Evolutionary conservation across 768 basidiomycete genomes (phyloP).

Genomic region (Tricholoma furcatifolium): DNA sequence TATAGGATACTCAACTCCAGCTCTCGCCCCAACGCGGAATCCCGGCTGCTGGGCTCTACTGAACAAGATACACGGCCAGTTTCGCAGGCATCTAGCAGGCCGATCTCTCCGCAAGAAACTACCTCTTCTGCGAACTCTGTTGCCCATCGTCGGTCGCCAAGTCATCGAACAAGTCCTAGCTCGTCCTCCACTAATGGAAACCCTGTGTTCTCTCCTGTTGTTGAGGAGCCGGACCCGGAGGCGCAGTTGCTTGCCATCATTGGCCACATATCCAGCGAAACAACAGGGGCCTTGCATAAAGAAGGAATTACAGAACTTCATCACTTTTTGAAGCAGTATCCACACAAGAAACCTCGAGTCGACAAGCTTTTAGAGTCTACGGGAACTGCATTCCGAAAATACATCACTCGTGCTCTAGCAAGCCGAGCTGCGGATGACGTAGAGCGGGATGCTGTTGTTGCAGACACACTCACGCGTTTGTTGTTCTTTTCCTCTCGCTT

Average conservation of each 20-base stretch:
- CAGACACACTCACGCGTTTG: constrained; percentile 81
- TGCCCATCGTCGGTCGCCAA: constrained; percentile 53
- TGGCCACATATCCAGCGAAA: constrained; percentile 84
- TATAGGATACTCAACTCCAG: constrained; percentile 85
- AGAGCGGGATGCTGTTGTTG: constrained; percentile 76
- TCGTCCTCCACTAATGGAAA: constrained; percentile 62
- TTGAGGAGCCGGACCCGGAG: constrained; percentile 85
- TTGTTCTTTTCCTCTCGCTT: constrained; percentile 19
- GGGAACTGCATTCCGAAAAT: constrained; percentile 87
- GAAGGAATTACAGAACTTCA: constrained; percentile 95
- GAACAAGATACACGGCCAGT: constrained; percentile 44
- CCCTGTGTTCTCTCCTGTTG: constrained; percentile 47
- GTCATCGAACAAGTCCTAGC: constrained; percentile 68
- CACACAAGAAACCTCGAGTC: constrained; percentile 77
- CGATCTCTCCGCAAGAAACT: constrained; percentile 70
- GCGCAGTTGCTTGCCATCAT: constrained; percentile 80
- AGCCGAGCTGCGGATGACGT: constrained; percentile 87
- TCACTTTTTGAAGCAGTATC: constrained; percentile 89
- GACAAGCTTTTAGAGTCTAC: constrained; percentile 89
- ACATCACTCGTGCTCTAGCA: constrained; percentile 84
- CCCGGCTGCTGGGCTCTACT: constrained; percentile 29
- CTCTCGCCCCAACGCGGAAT: constrained; percentile 41
- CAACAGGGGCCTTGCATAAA: constrained; percentile 86
- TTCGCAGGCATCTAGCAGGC: constrained; percentile 65
- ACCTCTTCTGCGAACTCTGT: constrained; percentile 47